Conservation (phyloP, 306 rosid genomes). For the Rosa lucieae region DNA sequence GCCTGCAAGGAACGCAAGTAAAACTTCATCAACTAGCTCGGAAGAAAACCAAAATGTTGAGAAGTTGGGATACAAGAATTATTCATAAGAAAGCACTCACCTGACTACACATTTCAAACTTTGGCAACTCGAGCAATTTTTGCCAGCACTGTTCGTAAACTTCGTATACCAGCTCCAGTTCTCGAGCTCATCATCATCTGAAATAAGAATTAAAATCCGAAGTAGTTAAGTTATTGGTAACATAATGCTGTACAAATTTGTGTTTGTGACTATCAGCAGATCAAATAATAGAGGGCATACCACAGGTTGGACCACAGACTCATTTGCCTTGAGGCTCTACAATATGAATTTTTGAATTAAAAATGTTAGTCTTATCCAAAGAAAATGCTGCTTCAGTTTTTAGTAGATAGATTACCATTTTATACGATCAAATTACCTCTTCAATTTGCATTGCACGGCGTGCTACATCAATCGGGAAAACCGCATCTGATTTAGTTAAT, state of each 20-base stretch:
- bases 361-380: slow-evolving; percentile 34
- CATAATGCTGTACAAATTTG: neutral
- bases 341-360: slow-evolving; percentile 9
- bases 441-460: slow-evolving; percentile 91
- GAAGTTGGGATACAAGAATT: no score
- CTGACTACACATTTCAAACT: slow-evolving; percentile 29
- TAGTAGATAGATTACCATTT: neutral
- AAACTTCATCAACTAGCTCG: neutral
- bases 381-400: slow-evolving; percentile 6
- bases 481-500: slow-evolving; percentile 73
- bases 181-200: slow-evolving; percentile 96
- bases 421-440: slow-evolving; percentile 51
- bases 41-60: neutral
- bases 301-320: slow-evolving; percentile 79
- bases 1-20: slow-evolving; percentile 2
- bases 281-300: slow-evolving; percentile 41
- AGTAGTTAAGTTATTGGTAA: slow-evolving; percentile 14
- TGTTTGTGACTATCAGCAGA: slow-evolving; percentile 7
- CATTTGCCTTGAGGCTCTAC: slow-evolving; percentile 70
- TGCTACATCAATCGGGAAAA: slow-evolving; percentile 91
- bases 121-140: slow-evolving; percentile 71
- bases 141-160: slow-evolving; percentile 76
- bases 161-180: slow-evolving; percentile 90
- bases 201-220: slow-evolving; percentile 21
- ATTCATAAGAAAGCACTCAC: slow-evolving; percentile 1